A percentile compares a stretch with the other conserved stretches of the same genome.
Evolutionary conservation across 768 basidiomycete genomes (phyloP).

Genomic region (Amanita fuliginea): DNA sequence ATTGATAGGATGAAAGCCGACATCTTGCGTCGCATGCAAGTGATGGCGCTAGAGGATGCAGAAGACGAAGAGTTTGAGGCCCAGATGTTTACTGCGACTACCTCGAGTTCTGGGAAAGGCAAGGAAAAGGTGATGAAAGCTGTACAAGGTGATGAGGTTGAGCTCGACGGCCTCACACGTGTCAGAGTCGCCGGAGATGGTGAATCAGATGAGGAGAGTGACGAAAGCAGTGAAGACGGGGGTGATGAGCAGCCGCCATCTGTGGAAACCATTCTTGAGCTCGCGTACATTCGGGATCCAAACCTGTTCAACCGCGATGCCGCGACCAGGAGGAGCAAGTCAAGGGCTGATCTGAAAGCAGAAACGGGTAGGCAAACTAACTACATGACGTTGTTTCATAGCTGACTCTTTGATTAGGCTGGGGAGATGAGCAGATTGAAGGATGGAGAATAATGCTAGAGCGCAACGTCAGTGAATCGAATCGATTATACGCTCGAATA

Average conservation of each 20-base stretch:
- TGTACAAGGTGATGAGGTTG: constrained; percentile 41
- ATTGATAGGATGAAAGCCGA: constrained; percentile 75
- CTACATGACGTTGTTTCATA: not conserved
- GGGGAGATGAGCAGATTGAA: constrained; percentile 80
- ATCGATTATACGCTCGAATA: not conserved
- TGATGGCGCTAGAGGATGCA: constrained; percentile 51
- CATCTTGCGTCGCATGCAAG: constrained; percentile 69
- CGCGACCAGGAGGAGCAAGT: constrained; percentile 58
- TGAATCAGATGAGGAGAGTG: constrained; percentile 32
- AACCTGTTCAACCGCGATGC: constrained; percentile 71
- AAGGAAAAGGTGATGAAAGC: constrained; percentile 15
- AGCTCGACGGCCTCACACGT: constrained; percentile 24
- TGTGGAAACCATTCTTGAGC: constrained; percentile 59
- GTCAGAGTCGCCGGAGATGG: constrained; percentile 53
- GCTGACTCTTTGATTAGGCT: constrained; percentile 29
- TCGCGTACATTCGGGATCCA: constrained; percentile 66
- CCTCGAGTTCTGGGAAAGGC: constrained; percentile 13
- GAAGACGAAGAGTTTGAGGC: constrained; percentile 26
- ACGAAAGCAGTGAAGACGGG: constrained; percentile 21
- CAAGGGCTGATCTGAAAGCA: constrained; percentile 50
- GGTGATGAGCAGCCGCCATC: constrained; percentile 16
- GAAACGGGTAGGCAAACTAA: constrained; percentile 43
- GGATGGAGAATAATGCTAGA: constrained; percentile 91
- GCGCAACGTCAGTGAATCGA: constrained; percentile 52
- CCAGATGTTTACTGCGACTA: not conserved